Evolutionary conservation across 2,329 filamentous ascomycete genomes (phyloP), one percentile per base, ranked within the genome.

Genomic region (Dactylella cylindrospora): DNA sequence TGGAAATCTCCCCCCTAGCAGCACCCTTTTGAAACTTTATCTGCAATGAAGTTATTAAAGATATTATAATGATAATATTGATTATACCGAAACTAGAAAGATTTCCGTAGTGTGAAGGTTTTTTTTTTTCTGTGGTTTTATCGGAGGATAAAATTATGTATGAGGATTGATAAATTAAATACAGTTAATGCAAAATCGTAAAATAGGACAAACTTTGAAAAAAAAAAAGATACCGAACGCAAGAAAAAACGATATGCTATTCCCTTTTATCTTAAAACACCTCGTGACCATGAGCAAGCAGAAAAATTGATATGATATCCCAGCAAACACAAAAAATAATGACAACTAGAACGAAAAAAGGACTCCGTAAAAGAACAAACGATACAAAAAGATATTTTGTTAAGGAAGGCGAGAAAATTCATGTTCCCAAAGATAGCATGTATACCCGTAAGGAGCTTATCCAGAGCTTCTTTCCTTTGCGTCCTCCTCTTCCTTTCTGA

Each of bases 401-500:
- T 12, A 9, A 20, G 8, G 5, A 40, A 40, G 26, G 20, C 5
- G 5, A 35, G 26, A 40, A 25, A 40, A 40, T 35, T 15, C 19
- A 12, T 23, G 23, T 40, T 9, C 33, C 35, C 36, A 40, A 40
- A 40, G 17, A 40, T 23, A 40, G 36, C 23, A 40, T 40, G 36
- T 40, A 19, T 22, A 40, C 36, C 36, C 36, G 15, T 40, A n/a
- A n/a, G n/a, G n/a, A n/a, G n/a, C n/a, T n/a, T n/a, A n/a, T n/a
- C n/a, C n/a, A n/a, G n/a, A n/a, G n/a, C n/a, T n/a, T n/a, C n/a
- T n/a, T n/a, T n/a, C n/a, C n/a, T n/a, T n/a, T n/a, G n/a, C n/a
- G n/a, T n/a, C n/a, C n/a, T n/a, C n/a, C n/a, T n/a, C n/a, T n/a
- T n/a, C n/a, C n/a, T n/a, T n/a, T n/a, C n/a, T n/a, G n/a, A n/a